phyloP scores from a whole-genome alignment of 2,329 filamentous ascomycete species.

The Capronia americana region DNA sequence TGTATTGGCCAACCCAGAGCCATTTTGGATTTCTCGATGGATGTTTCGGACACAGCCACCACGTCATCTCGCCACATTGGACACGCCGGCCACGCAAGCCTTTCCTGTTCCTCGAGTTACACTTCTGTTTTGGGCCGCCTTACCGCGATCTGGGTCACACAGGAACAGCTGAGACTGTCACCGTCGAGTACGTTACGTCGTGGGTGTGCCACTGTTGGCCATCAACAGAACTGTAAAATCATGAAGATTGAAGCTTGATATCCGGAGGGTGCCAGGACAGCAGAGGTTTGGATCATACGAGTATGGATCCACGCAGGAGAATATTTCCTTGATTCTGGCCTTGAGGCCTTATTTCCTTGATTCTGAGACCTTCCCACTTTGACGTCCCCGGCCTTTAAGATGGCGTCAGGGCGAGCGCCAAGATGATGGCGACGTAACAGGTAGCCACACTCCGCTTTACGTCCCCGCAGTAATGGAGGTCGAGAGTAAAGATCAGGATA shows the following conservation, averaged over 20 bases:
- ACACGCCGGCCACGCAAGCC: constrained; percentile 5
- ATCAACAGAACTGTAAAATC: neutral
- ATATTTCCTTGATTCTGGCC: neutral
- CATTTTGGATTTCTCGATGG: neutral
- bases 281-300: neutral
- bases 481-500: neutral
- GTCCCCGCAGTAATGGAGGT: neutral
- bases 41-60: neutral
- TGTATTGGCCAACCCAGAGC: neutral
- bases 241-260: neutral
- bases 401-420: neutral
- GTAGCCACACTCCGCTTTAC: neutral
- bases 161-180: neutral
- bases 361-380: neutral
- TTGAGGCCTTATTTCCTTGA: neutral
- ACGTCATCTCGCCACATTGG: constrained; percentile 1
- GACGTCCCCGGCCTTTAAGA: neutral
- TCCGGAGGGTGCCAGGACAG: neutral
- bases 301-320: neutral
- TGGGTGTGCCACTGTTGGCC: neutral
- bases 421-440: neutral
- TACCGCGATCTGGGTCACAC: neutral
- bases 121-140: constrained; percentile 1
- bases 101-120: constrained; percentile 4
- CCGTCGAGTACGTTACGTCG: neutral